Percentiles rank a stretch among this genome's conserved stretches.
Evolutionary conservation across 2,329 filamentous ascomycete species (phyloP).

Genomic region (Ceratocystis eucalypticola): DNA sequence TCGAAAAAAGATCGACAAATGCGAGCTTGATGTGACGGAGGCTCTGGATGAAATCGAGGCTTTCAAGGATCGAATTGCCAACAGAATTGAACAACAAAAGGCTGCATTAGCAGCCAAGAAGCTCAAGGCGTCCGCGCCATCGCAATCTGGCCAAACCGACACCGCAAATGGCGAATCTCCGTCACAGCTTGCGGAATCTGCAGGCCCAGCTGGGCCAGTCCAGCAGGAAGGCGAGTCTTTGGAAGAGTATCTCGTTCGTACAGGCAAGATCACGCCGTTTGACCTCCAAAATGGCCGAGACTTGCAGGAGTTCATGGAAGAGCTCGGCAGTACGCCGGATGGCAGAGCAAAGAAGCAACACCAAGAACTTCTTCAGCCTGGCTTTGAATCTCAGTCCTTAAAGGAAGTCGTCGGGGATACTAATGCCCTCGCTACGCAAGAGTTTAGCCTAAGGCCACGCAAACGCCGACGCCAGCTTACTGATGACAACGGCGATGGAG

Average conservation of each 20-base stretch:
- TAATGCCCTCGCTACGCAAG: slow-evolving; percentile 6
- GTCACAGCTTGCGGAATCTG: neutral
- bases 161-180: neutral
- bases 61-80: slow-evolving; percentile 68
- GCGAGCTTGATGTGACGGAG: slow-evolving; percentile 51
- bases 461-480: slow-evolving; percentile 11
- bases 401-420: slow-evolving; percentile 8
- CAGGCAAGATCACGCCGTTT: slow-evolving; percentile 95
- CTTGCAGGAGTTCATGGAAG: slow-evolving; percentile 52
- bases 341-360: slow-evolving; percentile 48
- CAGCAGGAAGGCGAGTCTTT: slow-evolving; percentile 53
- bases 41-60: slow-evolving; percentile 62
- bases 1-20: slow-evolving; percentile 40
- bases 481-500: neutral
- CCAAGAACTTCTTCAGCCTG: slow-evolving; percentile 58
- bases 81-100: slow-evolving; percentile 39
- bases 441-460: slow-evolving; percentile 13
- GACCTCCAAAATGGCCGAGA: slow-evolving; percentile 51
- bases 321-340: slow-evolving; percentile 25
- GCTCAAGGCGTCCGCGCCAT: neutral
- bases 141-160: neutral
- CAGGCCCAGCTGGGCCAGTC: slow-evolving; percentile 9
- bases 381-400: slow-evolving; percentile 43
- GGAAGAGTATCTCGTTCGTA: slow-evolving; percentile 82
- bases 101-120: slow-evolving; percentile 46